These are phyloP conservation scores for Epichloe festucae DNA, from an alignment of 2,329 filamentous ascomycete genomes.

Conservation along the genomic window DNA sequence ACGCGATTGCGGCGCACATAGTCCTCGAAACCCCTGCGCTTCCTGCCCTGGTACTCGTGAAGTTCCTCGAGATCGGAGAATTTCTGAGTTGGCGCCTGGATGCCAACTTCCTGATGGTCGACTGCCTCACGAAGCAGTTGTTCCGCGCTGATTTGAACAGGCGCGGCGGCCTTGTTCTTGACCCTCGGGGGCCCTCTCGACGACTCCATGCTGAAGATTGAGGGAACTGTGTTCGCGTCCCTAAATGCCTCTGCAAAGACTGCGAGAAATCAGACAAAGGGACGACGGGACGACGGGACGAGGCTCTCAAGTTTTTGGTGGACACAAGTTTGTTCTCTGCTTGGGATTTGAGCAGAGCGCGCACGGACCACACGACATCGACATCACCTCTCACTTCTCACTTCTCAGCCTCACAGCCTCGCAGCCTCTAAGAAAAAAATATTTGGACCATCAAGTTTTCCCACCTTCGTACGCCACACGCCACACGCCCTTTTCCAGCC, in stretches of 20 bases:
- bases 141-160: slow-evolving; percentile 85
- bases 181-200: slow-evolving; percentile 91
- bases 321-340: background rate
- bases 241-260: background rate
- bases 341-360: background rate
- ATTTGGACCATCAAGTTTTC: slow-evolving; percentile 6
- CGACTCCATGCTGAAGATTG: slow-evolving; percentile 57
- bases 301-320: slow-evolving; percentile 1
- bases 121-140: slow-evolving; percentile 95
- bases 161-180: slow-evolving; percentile 96
- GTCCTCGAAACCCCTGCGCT: slow-evolving; percentile 93
- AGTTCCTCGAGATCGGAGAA: slow-evolving; percentile 96
- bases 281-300: background rate
- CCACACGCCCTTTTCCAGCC: background rate
- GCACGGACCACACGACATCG: slow-evolving; percentile 8
- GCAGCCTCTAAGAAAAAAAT: slow-evolving; percentile 4
- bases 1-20: slow-evolving; percentile 91
- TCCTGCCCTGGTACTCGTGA: slow-evolving; percentile 91
- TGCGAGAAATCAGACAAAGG: slow-evolving; percentile 9
- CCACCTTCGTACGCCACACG: background rate
- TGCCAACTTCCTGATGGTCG: slow-evolving; percentile 77
- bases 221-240: background rate
- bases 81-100: slow-evolving; percentile 85
- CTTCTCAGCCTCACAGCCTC: slow-evolving; percentile 16
- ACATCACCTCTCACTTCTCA: slow-evolving; percentile 11